A percentile compares a stretch with the other conserved stretches of the same genome.
Evolutionary conservation across 768 basidiomycete species (phyloP).

Genomic region (Pisolithus marmoratus): DNA sequence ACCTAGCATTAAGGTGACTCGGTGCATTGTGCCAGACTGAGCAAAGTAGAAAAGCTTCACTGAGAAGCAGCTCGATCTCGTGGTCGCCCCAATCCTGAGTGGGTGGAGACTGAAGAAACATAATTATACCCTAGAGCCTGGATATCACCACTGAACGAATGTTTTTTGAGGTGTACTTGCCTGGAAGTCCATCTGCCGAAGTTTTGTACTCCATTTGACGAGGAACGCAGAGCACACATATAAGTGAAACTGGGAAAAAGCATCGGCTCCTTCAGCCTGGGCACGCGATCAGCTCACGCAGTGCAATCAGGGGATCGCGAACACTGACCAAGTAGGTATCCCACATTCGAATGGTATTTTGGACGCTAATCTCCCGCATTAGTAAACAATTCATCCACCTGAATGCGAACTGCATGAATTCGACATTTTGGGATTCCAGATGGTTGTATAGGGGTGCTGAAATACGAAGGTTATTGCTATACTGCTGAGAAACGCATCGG

Average conservation of each 20-base stretch:
- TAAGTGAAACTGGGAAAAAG: conserved; percentile 97
- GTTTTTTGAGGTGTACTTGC: conserved; percentile 35
- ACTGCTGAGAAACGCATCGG: background rate
- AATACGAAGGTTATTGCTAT: background rate
- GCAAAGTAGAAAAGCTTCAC: conserved; percentile 91
- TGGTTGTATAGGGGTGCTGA: conserved; percentile 83
- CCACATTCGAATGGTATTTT: conserved; percentile 99
- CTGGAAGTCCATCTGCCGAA: conserved; percentile 98
- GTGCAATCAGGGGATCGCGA: background rate
- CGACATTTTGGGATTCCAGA: conserved; percentile 85
- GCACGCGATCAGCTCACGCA: background rate
- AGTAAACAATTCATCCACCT: conserved; percentile 99
- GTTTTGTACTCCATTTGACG: conserved; percentile 89
- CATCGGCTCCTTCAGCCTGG: conserved; percentile 94
- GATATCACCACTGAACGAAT: conserved; percentile 1
- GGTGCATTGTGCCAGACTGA: conserved; percentile 93
- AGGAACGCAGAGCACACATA: conserved; percentile 98
- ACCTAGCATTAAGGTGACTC: conserved; percentile 71
- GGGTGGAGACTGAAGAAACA: conserved; percentile 92
- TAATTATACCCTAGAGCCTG: conserved; percentile 81
- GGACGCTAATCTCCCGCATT: conserved; percentile 96
- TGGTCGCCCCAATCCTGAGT: conserved; percentile 95
- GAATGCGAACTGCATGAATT: conserved; percentile 99
- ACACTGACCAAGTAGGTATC: conserved; percentile 90
- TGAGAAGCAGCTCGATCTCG: conserved; percentile 91